Base-by-base conservation (phyloP, 139 green algal genomes). In the Helicosporidium sp. region DNA sequence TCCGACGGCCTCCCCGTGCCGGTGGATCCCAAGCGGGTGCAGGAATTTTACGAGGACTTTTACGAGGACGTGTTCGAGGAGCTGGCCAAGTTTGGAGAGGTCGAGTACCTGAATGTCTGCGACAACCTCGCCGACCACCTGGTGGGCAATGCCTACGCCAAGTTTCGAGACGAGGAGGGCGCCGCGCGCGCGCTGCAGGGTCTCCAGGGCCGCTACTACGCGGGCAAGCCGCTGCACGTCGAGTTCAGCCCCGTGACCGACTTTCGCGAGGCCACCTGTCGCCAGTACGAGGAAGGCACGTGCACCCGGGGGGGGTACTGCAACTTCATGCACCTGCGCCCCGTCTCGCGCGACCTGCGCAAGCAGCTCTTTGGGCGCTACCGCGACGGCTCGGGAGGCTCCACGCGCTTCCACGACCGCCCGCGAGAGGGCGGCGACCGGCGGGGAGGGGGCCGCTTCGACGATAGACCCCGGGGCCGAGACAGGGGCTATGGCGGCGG, bases 251-350 rank as follows among this genome's bases (percentile, higher is more conserved):
- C 89, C 6, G 88, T 98, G 2, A 96, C 89, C 1, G 89, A 98
- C 62, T 98, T 98, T 67, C 60, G 84, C 7, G 88, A 98, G 62
- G 73, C 81, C 17, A 93, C 84, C 0, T 95, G 80, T 69, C 59
- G 82, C 18, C 89, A 98, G 69, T 95, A 96, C 55, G 89, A 98
- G 68, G 89, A 97, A 74, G 83, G 88, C 57, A 90, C 69, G 17
- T 98, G 89, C 77, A 84, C 77, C 41, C 72, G 87, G 20, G 89
- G 89, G 23, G 89, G 88, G 25, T 95, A 95, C 66, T 98, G 89
- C 74, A 97, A 97, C 67, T 98, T 97, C 72, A 95, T 98, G 88
- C 89, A 98, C 57, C 60, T 98, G 49, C 85, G 85, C 56, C 86
- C 84, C 26, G 93, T 97, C 56, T 68, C 64, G 5, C 47, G 48